phyloP scores from a whole-genome alignment of 2,329 filamentous ascomycete species.

The Boeremia lycopersici region DNA sequence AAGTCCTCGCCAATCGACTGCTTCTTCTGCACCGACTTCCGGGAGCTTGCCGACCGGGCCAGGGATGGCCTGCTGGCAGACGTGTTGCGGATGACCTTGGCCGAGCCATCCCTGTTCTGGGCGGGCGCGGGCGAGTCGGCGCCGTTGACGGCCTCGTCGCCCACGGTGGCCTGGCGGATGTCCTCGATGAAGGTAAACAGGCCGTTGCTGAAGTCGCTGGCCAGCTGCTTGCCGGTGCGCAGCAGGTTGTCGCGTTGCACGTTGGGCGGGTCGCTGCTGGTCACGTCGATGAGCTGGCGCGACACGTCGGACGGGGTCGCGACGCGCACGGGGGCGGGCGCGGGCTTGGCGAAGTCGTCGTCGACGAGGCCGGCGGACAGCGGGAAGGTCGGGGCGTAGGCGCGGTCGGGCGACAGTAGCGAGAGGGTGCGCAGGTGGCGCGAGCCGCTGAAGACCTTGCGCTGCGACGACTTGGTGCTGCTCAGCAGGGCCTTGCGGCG shows the following conservation, averaged over 20 bases:
- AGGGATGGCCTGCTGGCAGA: slow-evolving; percentile 40
- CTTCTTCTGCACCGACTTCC: slow-evolving; percentile 35
- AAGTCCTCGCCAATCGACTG: slow-evolving; percentile 50
- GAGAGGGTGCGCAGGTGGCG: slow-evolving; percentile 73
- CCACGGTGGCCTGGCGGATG: slow-evolving; percentile 91
- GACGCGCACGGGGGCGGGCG: slow-evolving; percentile 22
- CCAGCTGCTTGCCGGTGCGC: slow-evolving; percentile 71
- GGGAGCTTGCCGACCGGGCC: slow-evolving; percentile 41
- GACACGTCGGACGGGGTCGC: slow-evolving; percentile 44
- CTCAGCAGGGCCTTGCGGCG: slow-evolving; percentile 71
- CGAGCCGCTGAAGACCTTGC: slow-evolving; percentile 67
- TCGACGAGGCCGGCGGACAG: slow-evolving; percentile 47
- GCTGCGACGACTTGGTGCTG: slow-evolving; percentile 55
- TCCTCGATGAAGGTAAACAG: slow-evolving; percentile 96
- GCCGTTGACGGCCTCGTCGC: slow-evolving; percentile 76
- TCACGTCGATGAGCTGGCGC: slow-evolving; percentile 32
- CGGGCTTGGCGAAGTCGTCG: slow-evolving; percentile 24
- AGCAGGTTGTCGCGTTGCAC: slow-evolving; percentile 47
- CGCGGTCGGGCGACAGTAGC: slow-evolving; percentile 71
- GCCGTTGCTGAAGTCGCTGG: slow-evolving; percentile 86
- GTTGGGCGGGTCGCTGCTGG: slow-evolving; percentile 37
- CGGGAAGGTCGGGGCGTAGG: slow-evolving; percentile 45
- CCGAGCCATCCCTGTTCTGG: slow-evolving; percentile 33
- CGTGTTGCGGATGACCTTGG: slow-evolving; percentile 35
- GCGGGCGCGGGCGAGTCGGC: slow-evolving; percentile 43